Evolutionary conservation across 441 rosid genomes (phyloP).

Genomic region (Populus hybrid): DNA sequence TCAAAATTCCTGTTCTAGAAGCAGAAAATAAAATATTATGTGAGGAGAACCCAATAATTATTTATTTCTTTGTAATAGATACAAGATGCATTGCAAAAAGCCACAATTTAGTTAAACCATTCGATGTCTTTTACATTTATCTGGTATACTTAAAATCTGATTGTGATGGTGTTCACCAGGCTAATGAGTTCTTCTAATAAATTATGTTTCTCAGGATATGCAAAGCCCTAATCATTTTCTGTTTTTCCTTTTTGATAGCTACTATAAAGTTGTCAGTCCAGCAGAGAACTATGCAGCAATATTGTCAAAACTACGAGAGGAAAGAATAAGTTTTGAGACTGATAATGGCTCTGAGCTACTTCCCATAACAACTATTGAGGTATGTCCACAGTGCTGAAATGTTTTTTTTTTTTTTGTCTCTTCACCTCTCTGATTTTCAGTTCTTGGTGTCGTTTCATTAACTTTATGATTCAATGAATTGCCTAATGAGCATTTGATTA

Average conservation of each 20-base stretch:
- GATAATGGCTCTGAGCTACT: conserved; percentile 93
- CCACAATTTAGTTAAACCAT: background rate
- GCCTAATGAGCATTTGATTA: background rate
- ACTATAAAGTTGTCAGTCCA: conserved; percentile 73
- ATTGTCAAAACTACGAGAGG: conserved; percentile 65
- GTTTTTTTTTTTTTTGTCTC: background rate
- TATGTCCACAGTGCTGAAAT: conserved; percentile 21
- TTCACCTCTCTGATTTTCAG: background rate
- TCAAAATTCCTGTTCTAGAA: background rate
- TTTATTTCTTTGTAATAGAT: background rate
- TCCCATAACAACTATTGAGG: conserved; percentile 73
- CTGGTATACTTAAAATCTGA: background rate
- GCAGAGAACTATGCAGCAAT: conserved; percentile 63
- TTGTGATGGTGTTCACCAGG: background rate
- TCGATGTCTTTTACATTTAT: background rate
- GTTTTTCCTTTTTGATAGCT: conserved; percentile 33
- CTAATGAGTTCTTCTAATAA: background rate
- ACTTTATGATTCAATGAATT: background rate
- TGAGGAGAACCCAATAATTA: background rate
- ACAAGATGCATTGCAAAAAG: background rate
- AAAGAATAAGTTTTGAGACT: conserved; percentile 71
- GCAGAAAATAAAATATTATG: background rate
- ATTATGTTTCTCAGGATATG: background rate
- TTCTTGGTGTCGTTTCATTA: background rate
- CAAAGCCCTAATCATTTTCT: conserved; percentile 17